phyloP scores from a whole-genome alignment of 257 asterid species.

The Pogostemon cablin region DNA sequence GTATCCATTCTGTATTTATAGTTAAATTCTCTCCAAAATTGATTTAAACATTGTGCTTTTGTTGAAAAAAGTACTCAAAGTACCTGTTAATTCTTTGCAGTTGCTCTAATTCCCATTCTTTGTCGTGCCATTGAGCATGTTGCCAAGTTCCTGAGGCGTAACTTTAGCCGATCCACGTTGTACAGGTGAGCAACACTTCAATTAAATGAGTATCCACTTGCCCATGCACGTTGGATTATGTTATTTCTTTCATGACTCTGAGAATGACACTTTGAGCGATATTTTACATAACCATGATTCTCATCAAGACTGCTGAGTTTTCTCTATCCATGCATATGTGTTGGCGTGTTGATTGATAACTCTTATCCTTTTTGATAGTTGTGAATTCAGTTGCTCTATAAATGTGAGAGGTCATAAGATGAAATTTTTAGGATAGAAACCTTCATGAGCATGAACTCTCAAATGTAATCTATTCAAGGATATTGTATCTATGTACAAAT shows the following conservation, averaged over 20 bases:
- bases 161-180: constrained; percentile 80
- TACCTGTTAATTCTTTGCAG: constrained; percentile 47
- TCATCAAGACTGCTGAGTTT: not conserved
- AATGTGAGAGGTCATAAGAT: not conserved
- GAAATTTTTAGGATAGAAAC: not conserved
- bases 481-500: no score
- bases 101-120: constrained; percentile 81
- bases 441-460: not conserved
- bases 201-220: constrained; percentile 14
- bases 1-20: constrained; percentile 26
- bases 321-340: constrained; percentile 4
- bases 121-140: constrained; percentile 80
- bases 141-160: constrained; percentile 84
- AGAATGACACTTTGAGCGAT: not conserved
- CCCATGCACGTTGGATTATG: not conserved
- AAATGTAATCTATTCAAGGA: not conserved
- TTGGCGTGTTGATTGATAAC: not conserved
- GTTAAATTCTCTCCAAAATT: constrained; percentile 20
- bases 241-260: constrained; percentile 6
- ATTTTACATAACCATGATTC: not conserved
- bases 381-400: not conserved
- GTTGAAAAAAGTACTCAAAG: constrained; percentile 13
- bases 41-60: not conserved
- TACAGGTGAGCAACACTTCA: constrained; percentile 57
- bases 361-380: not conserved